phyloP scores from a whole-genome alignment of 345 rosid genomes.

The Ailanthus altissimus region DNA sequence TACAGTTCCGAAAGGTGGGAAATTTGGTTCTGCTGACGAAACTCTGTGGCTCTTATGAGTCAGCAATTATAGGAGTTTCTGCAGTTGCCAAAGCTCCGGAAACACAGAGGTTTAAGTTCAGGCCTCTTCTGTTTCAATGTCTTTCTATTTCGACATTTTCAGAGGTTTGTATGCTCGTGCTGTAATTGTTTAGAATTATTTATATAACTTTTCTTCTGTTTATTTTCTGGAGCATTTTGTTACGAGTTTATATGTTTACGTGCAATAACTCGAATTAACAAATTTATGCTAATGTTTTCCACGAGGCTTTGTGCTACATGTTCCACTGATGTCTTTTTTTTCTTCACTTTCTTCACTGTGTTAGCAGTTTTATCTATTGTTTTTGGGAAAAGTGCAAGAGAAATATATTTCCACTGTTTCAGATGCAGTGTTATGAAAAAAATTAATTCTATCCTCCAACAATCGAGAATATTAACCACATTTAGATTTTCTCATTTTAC shows the following conservation, averaged over 20 bases:
- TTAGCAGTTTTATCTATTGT: background rate
- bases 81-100: slow-evolving; percentile 52
- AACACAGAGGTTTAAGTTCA: slow-evolving; percentile 71
- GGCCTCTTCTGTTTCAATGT: slow-evolving; percentile 67
- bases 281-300: background rate
- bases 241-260: background rate
- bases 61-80: slow-evolving; percentile 54
- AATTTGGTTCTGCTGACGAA: slow-evolving; percentile 35
- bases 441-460: background rate
- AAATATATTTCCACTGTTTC: background rate
- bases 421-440: background rate
- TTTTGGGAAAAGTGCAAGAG: background rate
- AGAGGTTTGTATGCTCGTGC: slow-evolving; percentile 44
- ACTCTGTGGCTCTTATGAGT: slow-evolving; percentile 36
- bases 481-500: background rate
- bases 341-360: background rate
- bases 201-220: background rate
- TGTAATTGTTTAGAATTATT: background rate
- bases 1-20: slow-evolving; percentile 31
- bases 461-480: background rate
- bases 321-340: background rate
- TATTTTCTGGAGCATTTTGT: background rate
- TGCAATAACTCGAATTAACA: background rate
- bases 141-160: slow-evolving; percentile 61
- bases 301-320: background rate